These are phyloP conservation scores for Haematococcus sp. DNA, from an alignment of 139 green algal species.

Conservation along the genomic window DNA sequence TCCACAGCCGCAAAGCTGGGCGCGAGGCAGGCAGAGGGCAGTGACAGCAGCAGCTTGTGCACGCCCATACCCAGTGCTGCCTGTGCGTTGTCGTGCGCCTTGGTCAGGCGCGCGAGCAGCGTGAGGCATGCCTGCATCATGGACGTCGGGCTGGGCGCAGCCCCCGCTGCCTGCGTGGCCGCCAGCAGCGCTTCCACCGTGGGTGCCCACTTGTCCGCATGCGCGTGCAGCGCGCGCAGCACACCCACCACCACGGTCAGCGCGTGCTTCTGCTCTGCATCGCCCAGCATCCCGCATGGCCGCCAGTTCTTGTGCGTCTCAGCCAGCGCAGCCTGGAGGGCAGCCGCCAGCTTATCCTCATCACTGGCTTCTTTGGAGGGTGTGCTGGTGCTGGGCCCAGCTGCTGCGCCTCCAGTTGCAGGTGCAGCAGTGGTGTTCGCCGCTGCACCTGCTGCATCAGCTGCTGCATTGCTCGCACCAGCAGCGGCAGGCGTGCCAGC, in stretches of 20 bases:
- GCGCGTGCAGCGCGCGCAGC: constrained; percentile 61
- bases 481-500: background rate
- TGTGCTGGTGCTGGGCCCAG: no score
- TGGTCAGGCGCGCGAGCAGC: constrained; percentile 75
- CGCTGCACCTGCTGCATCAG: background rate
- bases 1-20: constrained; percentile 58
- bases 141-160: constrained; percentile 49
- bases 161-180: background rate
- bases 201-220: constrained; percentile 44
- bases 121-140: constrained; percentile 76
- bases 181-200: constrained; percentile 24
- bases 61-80: constrained; percentile 42
- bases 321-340: constrained; percentile 15
- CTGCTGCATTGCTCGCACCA: constrained; percentile 4
- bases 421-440: background rate
- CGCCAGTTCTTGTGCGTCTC: constrained; percentile 29
- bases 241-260: constrained; percentile 50
- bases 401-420: no score
- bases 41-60: constrained; percentile 64
- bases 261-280: constrained; percentile 40
- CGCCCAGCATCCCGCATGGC: constrained; percentile 55
- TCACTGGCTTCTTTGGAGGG: no score
- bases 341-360: background rate
- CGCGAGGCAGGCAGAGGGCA: constrained; percentile 60
- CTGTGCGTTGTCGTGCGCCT: constrained; percentile 61